A percentile compares a stretch with the other conserved stretches of the same genome.
These are phyloP conservation scores for Crithidia bombi DNA, from an alignment of 208 protist species.

Conservation along the genomic window DNA sequence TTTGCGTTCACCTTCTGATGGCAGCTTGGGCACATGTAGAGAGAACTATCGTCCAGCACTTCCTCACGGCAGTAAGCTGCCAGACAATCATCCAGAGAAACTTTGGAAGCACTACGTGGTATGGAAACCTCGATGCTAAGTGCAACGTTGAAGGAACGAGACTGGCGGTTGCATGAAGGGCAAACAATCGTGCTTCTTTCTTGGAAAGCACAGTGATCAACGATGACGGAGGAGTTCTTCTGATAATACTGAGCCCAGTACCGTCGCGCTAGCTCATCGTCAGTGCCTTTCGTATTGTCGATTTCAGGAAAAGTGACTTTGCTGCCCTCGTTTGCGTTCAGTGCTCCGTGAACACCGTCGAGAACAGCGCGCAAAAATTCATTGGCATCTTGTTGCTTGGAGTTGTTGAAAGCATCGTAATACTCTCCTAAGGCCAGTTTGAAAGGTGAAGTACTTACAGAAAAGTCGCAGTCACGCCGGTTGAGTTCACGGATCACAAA, in stretches of 20 bases:
- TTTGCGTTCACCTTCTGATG: constrained; percentile 67
- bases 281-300: constrained; percentile 69
- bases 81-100: constrained; percentile 81
- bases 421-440: constrained; percentile 77
- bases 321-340: constrained; percentile 75
- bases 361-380: constrained; percentile 93
- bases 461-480: constrained; percentile 44
- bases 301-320: constrained; percentile 48
- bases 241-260: constrained; percentile 82
- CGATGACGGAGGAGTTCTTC: constrained; percentile 94
- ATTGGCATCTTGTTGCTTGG: constrained; percentile 91
- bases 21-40: constrained; percentile 75
- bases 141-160: constrained; percentile 57
- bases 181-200: constrained; percentile 77
- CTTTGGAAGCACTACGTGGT: constrained; percentile 23
- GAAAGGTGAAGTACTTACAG: constrained; percentile 82
- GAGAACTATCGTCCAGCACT: constrained; percentile 61
- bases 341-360: constrained; percentile 91
- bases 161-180: constrained; percentile 64
- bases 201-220: constrained; percentile 84
- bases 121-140: constrained; percentile 84
- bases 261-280: constrained; percentile 75
- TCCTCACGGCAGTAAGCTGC: constrained; percentile 77
- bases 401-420: constrained; percentile 75
- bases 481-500: constrained; percentile 85